Base-by-base conservation (phyloP, 2,329 filamentous ascomycete genomes). In the Arthrobotrys megalospora region DNA sequence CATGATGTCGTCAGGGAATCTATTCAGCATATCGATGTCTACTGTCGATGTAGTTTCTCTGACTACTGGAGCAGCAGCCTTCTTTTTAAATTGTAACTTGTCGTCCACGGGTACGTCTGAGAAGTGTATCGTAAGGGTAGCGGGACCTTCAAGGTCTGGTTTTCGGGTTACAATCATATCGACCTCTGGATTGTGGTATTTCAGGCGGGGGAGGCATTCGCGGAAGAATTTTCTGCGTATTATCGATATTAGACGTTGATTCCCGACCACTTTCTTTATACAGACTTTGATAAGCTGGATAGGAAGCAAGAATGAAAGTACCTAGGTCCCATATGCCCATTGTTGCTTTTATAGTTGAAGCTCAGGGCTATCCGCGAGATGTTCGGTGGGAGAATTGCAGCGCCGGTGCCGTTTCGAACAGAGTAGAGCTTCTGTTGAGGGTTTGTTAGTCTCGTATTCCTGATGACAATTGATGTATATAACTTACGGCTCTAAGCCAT, bases 331-430 rank as follows among this genome's bases (percentile, higher is more conserved):
- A 90, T 88, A 84, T 95, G 91, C 53, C 92, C 92, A 63, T 89
- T 88, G 53, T 89, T 86, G 75, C 89, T 86, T 80, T 86, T 88
- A 55, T 84, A 83, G 62, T 90, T 89, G 83, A 94, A 94, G 82
- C 92, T 89, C 85, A 96, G 85, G 83, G 93, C 90, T 86, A 96
- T 91, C 83, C 89, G 88, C 53, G 91, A 90, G 67, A 96, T 89
- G 82, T 93, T 89, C 34, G 90, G 87, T 0, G 95, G 93, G 24
- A 99, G 87, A 80, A 93, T 86, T 19, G 93, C 91, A 50, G 96
- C 94, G 71, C 95, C 96, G 34, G 92, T 91, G 76, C 95, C 96
- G 83, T 92, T 87, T 83, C 91, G 90, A 85, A 98, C 53, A 21
- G 66, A 87, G 82, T 88, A 86, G 80, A 96, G 88, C 64, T 96